Percentiles rank a stretch among this genome's conserved stretches.
These are phyloP conservation scores for Debaryomyces subglobosus DNA, from an alignment of 1,139 yeast genomes.

Conservation along the genomic window DNA sequence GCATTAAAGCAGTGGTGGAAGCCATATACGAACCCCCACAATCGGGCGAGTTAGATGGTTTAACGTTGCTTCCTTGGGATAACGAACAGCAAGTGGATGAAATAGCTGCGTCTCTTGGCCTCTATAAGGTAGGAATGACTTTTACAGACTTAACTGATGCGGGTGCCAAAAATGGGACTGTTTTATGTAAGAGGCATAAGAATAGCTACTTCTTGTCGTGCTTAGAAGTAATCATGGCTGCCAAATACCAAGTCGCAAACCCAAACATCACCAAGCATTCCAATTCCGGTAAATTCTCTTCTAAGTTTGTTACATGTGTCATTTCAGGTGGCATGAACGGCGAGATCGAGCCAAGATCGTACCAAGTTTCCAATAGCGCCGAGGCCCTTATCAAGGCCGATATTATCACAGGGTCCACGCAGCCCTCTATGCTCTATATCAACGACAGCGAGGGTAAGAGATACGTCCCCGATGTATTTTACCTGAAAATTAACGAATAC, in stretches of 20 bases:
- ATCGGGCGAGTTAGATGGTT: slow-evolving; percentile 81
- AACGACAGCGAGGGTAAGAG: slow-evolving; percentile 70
- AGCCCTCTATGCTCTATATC: slow-evolving; percentile 85
- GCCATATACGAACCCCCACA: slow-evolving; percentile 95
- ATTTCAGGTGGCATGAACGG: slow-evolving; percentile 84
- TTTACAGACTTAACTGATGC: slow-evolving; percentile 91
- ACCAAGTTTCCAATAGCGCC: slow-evolving; percentile 86
- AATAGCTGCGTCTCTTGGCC: slow-evolving; percentile 63
- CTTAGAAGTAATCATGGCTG: slow-evolving; percentile 84
- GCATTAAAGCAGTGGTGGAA: slow-evolving; percentile 91
- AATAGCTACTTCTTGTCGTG: slow-evolving; percentile 89
- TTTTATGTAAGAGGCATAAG: slow-evolving; percentile 88
- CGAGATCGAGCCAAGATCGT: slow-evolving; percentile 87
- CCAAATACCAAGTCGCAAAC: slow-evolving; percentile 66
- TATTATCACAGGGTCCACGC: slow-evolving; percentile 83
- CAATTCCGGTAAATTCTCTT: slow-evolving; percentile 69
- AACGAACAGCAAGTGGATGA: slow-evolving; percentile 56
- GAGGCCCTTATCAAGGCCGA: slow-evolving; percentile 89
- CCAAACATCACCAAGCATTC: slow-evolving; percentile 74
- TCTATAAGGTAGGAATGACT: slow-evolving; percentile 76
- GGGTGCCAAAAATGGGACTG: slow-evolving; percentile 85
- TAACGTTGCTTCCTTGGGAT: slow-evolving; percentile 67
- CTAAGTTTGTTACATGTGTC: slow-evolving; percentile 92
- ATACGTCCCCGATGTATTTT: slow-evolving; percentile 94
- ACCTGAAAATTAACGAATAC: slow-evolving; percentile 83